A percentile compares a stretch with the other conserved stretches of the same genome.
Evolutionary conservation across 2,329 filamentous ascomycete genomes (phyloP).

Genomic region (Epichloe gansuensis): DNA sequence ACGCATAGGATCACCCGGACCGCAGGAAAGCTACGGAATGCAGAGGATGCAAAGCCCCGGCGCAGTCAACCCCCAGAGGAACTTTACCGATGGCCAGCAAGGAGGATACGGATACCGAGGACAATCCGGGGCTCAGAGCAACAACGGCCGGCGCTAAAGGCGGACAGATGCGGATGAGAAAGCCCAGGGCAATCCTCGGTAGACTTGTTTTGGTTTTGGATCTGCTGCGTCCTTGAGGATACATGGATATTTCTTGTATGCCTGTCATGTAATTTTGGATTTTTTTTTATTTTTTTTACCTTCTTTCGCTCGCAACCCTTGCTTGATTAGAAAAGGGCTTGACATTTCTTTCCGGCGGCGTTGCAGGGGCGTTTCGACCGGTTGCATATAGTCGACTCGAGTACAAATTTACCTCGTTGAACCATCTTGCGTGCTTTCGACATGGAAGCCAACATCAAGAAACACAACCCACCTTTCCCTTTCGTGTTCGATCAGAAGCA

Average conservation of each 20-base stretch:
- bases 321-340: background rate
- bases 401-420: background rate
- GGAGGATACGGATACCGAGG: slow-evolving; percentile 4
- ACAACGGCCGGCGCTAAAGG: background rate
- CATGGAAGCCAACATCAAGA: too few relatives aligned
- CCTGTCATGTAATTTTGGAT: background rate
- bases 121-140: background rate
- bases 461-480: too few relatives aligned
- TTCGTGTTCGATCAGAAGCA: too few relatives aligned
- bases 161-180: background rate
- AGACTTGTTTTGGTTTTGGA: background rate
- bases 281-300: background rate
- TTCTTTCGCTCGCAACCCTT: background rate
- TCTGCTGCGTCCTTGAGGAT: background rate
- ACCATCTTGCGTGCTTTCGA: background rate
- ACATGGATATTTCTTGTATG: background rate
- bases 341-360: background rate
- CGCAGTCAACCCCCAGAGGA: slow-evolving; percentile 3
- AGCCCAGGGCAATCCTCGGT: background rate
- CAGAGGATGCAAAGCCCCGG: slow-evolving; percentile 9
- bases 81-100: slow-evolving; percentile 7
- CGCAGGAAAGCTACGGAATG: slow-evolving; percentile 6
- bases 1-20: slow-evolving; percentile 8
- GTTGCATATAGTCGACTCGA: background rate
- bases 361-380: background rate